Conservation (phyloP, 257 asterid genomes). For the Rauvolfia tetraphylla region DNA sequence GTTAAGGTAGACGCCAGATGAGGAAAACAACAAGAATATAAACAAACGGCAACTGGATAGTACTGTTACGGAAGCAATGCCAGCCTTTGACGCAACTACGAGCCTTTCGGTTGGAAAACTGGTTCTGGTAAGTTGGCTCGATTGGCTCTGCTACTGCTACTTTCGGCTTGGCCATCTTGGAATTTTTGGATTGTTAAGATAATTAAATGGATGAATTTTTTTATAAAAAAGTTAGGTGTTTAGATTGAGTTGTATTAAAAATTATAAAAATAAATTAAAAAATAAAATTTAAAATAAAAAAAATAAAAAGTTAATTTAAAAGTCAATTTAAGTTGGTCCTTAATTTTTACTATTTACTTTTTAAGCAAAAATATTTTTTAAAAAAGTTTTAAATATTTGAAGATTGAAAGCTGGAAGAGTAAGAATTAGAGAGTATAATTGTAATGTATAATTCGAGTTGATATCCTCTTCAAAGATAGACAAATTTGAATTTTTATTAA, state of each 20-base stretch:
- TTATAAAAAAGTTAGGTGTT: too few species aligned
- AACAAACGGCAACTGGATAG: constrained; percentile 1
- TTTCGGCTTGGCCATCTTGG: constrained; percentile 1
- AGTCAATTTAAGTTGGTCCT: too few species aligned
- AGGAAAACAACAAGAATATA: neutral
- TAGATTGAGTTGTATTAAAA: too few species aligned
- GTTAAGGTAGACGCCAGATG: constrained; percentile 6
- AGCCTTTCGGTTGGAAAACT: constrained; percentile 19
- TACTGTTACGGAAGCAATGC: neutral
- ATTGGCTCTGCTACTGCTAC: constrained; percentile 2
- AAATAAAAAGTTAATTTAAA: too few species aligned
- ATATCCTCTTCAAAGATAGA: too few species aligned
- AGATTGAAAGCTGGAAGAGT: neutral
- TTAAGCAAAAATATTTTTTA: neutral
- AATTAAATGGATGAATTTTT: too few species aligned
- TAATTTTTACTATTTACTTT: too few species aligned
- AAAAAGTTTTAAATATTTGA: neutral
- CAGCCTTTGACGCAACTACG: constrained; percentile 17
- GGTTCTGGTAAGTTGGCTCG: neutral
- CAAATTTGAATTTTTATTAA: too few species aligned
- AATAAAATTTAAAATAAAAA: neutral
- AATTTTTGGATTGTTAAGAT: too few species aligned
- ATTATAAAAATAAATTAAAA: too few species aligned
- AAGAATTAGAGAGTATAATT: neutral
- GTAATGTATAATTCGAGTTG: too few species aligned